A percentile compares a stretch with the other conserved stretches of the same genome.
phyloP scores from a whole-genome alignment of 768 basidiomycete genomes.

The Pleurotus tuoliensis region DNA sequence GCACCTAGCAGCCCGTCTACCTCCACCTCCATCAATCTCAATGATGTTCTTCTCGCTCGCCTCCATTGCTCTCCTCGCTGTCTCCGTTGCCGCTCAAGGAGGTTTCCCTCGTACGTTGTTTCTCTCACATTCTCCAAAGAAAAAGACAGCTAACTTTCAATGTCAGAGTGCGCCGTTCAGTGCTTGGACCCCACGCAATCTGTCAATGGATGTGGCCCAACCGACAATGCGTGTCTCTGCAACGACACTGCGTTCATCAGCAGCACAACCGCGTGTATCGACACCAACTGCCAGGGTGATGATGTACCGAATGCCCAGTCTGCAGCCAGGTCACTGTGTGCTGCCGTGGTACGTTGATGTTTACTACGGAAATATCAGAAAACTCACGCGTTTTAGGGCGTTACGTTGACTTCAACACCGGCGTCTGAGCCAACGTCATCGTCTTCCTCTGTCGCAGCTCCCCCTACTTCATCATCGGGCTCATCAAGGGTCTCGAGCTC shows the following conservation, averaged over 20 bases:
- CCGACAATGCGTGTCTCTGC: constrained; percentile 63
- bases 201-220: constrained; percentile 34
- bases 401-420: constrained; percentile 39
- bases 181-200: constrained; percentile 45
- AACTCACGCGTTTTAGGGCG: constrained; percentile 35
- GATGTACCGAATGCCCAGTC: constrained; percentile 43
- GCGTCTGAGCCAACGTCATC: constrained; percentile 11
- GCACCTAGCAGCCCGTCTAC: neutral
- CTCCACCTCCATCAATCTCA: neutral
- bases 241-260: constrained; percentile 38
- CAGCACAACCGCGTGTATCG: constrained; percentile 46
- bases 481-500: neutral
- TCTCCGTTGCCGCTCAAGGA: neutral
- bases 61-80: constrained; percentile 4
- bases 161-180: constrained; percentile 43
- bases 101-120: constrained; percentile 1
- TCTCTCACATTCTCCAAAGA: neutral
- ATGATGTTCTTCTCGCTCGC: constrained; percentile 5
- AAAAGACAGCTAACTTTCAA: neutral
- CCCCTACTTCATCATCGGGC: neutral
- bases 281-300: constrained; percentile 35
- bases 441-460: constrained; percentile 11
- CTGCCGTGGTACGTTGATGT: constrained; percentile 40
- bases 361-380: neutral
- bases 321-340: constrained; percentile 40